Base-by-base conservation (phyloP, 192 early-diverging fungal species). In the Oehlia diaphana region DNA sequence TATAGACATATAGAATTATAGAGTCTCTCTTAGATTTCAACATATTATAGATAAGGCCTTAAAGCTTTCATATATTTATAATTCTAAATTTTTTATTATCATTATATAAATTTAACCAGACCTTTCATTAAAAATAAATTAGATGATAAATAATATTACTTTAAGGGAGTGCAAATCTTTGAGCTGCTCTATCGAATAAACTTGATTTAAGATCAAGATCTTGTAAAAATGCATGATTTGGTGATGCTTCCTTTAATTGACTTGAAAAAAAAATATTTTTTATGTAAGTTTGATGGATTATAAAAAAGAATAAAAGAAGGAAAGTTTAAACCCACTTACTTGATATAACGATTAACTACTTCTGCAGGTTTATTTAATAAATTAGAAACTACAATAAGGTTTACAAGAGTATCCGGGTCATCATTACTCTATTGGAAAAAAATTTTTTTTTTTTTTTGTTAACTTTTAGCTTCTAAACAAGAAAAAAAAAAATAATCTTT, bases 321-420 rank as follows among this genome's bases (percentile, higher is more conserved):
- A 49, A 66, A 8, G 39, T 42, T 42, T 42, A 42, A 42, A 42
- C 5, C 6, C 39, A 80, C 84, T 74, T 88, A 95, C 94, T 81
- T 90, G 70, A 89, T 84, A 79, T 94, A 94, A 66, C 88, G 86
- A 26, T 82, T 83, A 33, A 88, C 84, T 6, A 91, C 88, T 72
- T 96, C 94, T 13, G 80, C 33, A 0, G 95, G 86, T 79, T 95
- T 94, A 44, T 88, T 89, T 42, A 89, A 78, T 14, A 95, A 87
- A 67, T 86, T 90, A 4, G 92, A 89, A 74, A 91, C 89, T 1
- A 97, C 90, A 69, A 95, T 89, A 77, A 96, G 87, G 81, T 99
- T 99, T 31, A 94, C 94, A 64, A 99, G 85, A 0, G 93, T 91
- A 66, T 99, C 96, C 3, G 95, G 86, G 78, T 97, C 90, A 80